Evolutionary conservation across 2,329 filamentous ascomycete species (phyloP), one percentile per base, ranked within the genome.

Genomic region (Remersonia thermophila): DNA sequence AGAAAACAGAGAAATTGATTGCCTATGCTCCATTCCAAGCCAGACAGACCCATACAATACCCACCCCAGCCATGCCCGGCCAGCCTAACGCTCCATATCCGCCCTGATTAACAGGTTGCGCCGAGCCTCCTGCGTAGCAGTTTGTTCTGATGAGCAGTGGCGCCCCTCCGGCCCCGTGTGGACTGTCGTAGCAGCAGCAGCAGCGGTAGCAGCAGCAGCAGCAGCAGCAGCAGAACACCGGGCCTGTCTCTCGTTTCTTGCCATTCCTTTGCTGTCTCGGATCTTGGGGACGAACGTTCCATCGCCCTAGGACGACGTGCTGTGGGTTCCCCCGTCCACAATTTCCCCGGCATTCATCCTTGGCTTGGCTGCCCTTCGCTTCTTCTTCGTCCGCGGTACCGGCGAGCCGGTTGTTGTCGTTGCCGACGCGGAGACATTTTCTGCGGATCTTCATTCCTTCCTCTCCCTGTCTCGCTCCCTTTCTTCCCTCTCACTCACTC

Each of bases 141-240:
- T 38, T 45, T 41, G 41, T 43, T 41, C 35, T 40, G 43, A 41
- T 43, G 41, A 36, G 40, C 43, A 34, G 38, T 45, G 34, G 35
- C 33, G n/a, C n/a, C 35, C 20, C 20, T 23, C 20, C 20, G 20
- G 20, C n/a, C n/a, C n/a, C n/a, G n/a, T n/a, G n/a, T n/a, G n/a
- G n/a, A n/a, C n/a, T n/a, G n/a, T n/a, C n/a, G n/a, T n/a, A n/a
- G n/a, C n/a, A n/a, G n/a, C n/a, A n/a, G n/a, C n/a, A n/a, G n/a
- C n/a, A n/a, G n/a, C n/a, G n/a, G n/a, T n/a, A n/a, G n/a, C n/a
- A n/a, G n/a, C n/a, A n/a, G n/a, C n/a, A n/a, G n/a, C n/a, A n/a
- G n/a, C n/a, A n/a, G n/a, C n/a, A n/a, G n/a, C n/a, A n/a, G n/a
- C n/a, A n/a, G 27, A n/a, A 32, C 14, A 14, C 34, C 17, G 15